Evolutionary conservation across 78 protist genomes (phyloP), one percentile per base, ranked within the genome.

Genomic region (Guillardia theta): DNA sequence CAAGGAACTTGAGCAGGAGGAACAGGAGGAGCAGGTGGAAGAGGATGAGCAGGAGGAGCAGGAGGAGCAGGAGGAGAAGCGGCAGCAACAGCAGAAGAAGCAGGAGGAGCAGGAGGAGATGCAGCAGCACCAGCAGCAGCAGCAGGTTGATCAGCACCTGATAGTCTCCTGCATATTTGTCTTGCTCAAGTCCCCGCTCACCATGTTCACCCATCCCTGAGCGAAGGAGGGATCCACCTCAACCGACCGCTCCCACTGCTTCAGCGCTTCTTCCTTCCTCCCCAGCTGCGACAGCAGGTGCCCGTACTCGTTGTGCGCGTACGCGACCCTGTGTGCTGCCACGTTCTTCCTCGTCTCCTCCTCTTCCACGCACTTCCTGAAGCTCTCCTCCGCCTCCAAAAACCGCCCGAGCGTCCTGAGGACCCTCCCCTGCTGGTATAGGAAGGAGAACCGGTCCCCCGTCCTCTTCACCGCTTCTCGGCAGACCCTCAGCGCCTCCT

Each of bases 251-350:
- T 43, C 46, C 83, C 83, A 70, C 83, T 70, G 83, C n/a, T 24
- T 24, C 27, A 18, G 22, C 15, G 83, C 83, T 70, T 12, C 83
- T 36, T 33, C 45, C 21, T 36, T 33, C 46, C 83, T 36, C 1
- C 83, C 83, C 36, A 70, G 83, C 83, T 70, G 83, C 83, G 83
- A 1, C 27, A 70, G 83, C 83, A 70, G 41, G 41, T 70, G 83
- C 4, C 83, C 83, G 83, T 70, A 70, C 83, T 70, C 83, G 83
- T 70, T 70, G 83, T 70, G 83, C 41, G 83, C 83, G 83, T 70
- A 70, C 22, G 83, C 83, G 83, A 70, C 6, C 4, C 21, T 12
- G 45, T 24, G 33, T 24, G 83, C 46, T 6, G 70, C 39, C 70
- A n/a, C n/a, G n/a, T 58, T 24, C 6, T 30, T 30, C 39, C 6